Conservation (phyloP, 768 basidiomycete genomes). For the Erythrobasidium yunnanense region DNA sequence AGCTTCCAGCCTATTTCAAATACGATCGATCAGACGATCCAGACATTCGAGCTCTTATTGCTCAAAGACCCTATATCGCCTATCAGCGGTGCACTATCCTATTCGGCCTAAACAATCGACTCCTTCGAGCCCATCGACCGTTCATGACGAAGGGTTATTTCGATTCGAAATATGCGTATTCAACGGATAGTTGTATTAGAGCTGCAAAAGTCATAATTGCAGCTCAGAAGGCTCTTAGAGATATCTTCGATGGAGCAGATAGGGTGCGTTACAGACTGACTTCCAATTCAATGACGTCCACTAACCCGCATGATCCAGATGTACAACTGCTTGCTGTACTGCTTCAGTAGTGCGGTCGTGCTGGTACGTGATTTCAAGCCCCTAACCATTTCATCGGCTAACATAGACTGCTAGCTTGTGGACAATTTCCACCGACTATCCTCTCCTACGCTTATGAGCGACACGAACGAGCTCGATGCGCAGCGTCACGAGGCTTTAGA, state of each 20-base stretch:
- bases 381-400: no score
- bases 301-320: conserved; percentile 2
- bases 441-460: not conserved
- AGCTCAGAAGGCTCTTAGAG: conserved; percentile 16
- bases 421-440: conserved; percentile 22
- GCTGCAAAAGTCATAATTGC: conserved; percentile 25
- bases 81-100: conserved; percentile 25
- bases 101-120: conserved; percentile 22
- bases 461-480: conserved; percentile 9
- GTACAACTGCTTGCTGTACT: conserved; percentile 27
- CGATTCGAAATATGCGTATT: conserved; percentile 23
- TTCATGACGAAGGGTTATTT: conserved; percentile 22
- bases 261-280: conserved; percentile 7
- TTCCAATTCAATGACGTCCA: not conserved
- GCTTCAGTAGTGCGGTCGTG: conserved; percentile 21
- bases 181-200: conserved; percentile 21
- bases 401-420: no score
- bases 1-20: conserved; percentile 22
- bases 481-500: conserved; percentile 21
- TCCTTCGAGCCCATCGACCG: conserved; percentile 20
- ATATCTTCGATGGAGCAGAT: conserved; percentile 24
- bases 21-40: conserved; percentile 26
- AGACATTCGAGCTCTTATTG: conserved; percentile 4
- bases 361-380: conserved; percentile 8
- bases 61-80: conserved; percentile 15